These are phyloP conservation scores for Hypsizygus ulmarius DNA, from an alignment of 1,284 basidiomycete genomes.

Conservation along the genomic window DNA sequence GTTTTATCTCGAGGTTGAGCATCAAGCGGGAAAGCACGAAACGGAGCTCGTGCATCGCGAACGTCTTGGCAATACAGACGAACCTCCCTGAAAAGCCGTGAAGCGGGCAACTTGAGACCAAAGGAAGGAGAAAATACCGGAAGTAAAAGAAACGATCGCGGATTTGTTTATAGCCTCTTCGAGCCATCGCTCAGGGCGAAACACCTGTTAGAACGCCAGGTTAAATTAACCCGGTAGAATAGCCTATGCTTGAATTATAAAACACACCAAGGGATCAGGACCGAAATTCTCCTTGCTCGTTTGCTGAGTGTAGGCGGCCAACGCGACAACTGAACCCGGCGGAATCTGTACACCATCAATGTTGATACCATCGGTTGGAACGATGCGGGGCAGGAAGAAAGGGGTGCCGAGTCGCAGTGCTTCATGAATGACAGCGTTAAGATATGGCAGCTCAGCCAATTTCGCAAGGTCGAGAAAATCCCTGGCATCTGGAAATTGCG, in stretches of 20 bases:
- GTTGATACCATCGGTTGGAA: constrained; percentile 13
- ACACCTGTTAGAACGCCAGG: constrained; percentile 6
- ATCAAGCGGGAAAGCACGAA: constrained; percentile 12
- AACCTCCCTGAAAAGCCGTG: constrained; percentile 8
- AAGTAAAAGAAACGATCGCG: constrained; percentile 19
- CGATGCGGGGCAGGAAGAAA: constrained; percentile 18
- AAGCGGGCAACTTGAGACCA: background rate
- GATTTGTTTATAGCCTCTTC: constrained; percentile 18
- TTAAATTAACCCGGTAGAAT: background rate
- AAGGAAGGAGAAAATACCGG: constrained; percentile 5
- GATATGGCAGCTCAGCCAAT: constrained; percentile 15
- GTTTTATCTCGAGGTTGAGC: constrained; percentile 9
- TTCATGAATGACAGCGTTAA: constrained; percentile 22
- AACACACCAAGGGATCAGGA: constrained; percentile 18
- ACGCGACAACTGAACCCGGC: constrained; percentile 10
- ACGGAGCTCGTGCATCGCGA: constrained; percentile 21
- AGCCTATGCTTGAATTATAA: too few relatives aligned
- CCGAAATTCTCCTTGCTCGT: constrained; percentile 19
- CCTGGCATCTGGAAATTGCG: constrained; percentile 12
- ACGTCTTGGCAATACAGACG: constrained; percentile 14
- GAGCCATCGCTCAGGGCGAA: constrained; percentile 22
- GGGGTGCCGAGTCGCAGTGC: constrained; percentile 16
- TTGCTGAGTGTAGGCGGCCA: constrained; percentile 18
- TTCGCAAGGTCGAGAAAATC: constrained; percentile 8
- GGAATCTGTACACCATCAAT: constrained; percentile 19